Conservation (phyloP, 768 basidiomycete genomes). For the Royoungia palumana region DNA sequence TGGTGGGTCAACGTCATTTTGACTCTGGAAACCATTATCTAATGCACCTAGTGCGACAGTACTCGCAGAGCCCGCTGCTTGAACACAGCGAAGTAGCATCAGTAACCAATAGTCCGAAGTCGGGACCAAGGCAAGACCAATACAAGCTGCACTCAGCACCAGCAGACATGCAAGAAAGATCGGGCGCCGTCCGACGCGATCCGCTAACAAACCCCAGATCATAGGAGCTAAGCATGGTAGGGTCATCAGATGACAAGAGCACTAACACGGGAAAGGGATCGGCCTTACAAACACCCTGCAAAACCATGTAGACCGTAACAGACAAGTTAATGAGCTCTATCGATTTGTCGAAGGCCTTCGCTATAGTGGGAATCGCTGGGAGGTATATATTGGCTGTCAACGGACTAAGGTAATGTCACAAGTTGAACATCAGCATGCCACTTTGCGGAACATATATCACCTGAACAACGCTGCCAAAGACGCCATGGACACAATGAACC, state of each 20-base stretch:
- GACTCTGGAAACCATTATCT: background rate
- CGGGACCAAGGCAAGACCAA: conserved; percentile 55
- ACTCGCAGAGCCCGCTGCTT: conserved; percentile 77
- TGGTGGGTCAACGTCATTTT: background rate
- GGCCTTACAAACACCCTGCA: conserved; percentile 43
- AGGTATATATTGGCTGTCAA: conserved; percentile 77
- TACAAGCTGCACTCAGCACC: conserved; percentile 61
- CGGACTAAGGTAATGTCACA: conserved; percentile 40
- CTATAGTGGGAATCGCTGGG: conserved; percentile 71
- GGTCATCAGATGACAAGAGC: background rate
- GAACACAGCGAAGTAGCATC: conserved; percentile 74
- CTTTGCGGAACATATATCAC: conserved; percentile 25
- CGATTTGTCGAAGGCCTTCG: conserved; percentile 55
- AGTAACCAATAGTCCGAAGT: conserved; percentile 72
- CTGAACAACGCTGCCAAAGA: conserved; percentile 65
- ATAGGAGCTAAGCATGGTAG: conserved; percentile 45
- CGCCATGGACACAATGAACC: conserved; percentile 62
- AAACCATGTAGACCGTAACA: conserved; percentile 59
- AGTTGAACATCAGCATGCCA: background rate
- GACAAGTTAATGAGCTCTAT: conserved; percentile 76
- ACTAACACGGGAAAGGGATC: background rate
- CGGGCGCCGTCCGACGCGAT: conserved; percentile 60
- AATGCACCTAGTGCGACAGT: conserved; percentile 66
- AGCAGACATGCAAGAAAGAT: conserved; percentile 61
- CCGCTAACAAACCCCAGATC: conserved; percentile 61